Percentiles rank a stretch among this genome's conserved stretches.
These are phyloP conservation scores for Acer yangbiense DNA, from an alignment of 345 rosid species.

Conservation along the genomic window DNA sequence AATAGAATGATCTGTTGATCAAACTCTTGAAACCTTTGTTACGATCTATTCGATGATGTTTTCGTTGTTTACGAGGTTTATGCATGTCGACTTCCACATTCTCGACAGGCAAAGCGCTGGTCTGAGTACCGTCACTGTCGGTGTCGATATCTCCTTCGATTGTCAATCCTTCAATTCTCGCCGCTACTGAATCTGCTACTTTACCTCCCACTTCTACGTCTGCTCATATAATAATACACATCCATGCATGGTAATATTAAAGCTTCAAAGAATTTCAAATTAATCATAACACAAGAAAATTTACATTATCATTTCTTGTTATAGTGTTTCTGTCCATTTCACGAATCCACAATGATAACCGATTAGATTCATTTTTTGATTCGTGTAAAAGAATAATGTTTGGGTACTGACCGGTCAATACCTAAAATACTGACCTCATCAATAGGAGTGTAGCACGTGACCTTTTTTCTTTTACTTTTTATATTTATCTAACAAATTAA, in stretches of 20 bases:
- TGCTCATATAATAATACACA: slow-evolving; percentile 20
- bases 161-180: slow-evolving; percentile 68
- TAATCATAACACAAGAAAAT: neutral
- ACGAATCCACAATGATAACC: too few relatives aligned
- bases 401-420: too few relatives aligned
- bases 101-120: slow-evolving; percentile 57
- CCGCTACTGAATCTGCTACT: slow-evolving; percentile 49
- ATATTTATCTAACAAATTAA: too few relatives aligned
- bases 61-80: slow-evolving; percentile 14
- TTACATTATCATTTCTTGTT: too few relatives aligned
- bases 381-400: too few relatives aligned
- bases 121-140: slow-evolving; percentile 78
- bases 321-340: too few relatives aligned
- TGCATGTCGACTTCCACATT: slow-evolving; percentile 22
- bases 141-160: slow-evolving; percentile 74
- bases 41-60: neutral
- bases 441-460: too few relatives aligned
- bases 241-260: neutral
- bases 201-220: slow-evolving; percentile 50
- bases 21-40: slow-evolving; percentile 34
- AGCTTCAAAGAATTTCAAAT: neutral
- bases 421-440: too few relatives aligned
- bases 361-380: too few relatives aligned
- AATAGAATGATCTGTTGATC: slow-evolving; percentile 12
- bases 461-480: too few relatives aligned